These are phyloP conservation scores for Epichloe sp. DNA, from an alignment of 2,329 filamentous ascomycete genomes.

Conservation along the genomic window DNA sequence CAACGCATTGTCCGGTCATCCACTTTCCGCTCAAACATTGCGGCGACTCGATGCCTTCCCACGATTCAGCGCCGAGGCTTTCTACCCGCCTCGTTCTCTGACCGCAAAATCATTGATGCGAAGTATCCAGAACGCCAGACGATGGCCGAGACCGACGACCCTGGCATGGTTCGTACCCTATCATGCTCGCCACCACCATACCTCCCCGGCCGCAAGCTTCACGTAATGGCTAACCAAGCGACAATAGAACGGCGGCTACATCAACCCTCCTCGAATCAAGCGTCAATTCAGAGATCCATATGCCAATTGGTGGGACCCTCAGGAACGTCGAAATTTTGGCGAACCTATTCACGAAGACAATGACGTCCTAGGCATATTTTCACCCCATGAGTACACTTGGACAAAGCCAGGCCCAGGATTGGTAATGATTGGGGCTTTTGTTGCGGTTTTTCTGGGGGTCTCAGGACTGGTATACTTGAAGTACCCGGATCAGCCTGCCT, in stretches of 20 bases:
- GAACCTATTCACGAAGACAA: conserved; percentile 96
- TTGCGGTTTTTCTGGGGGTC: conserved; percentile 48
- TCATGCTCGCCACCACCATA: not conserved
- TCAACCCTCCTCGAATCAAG: conserved; percentile 69
- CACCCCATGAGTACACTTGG: conserved; percentile 81
- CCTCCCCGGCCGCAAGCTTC: not conserved
- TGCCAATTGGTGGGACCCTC: conserved; percentile 91
- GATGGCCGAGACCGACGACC: conserved; percentile 49
- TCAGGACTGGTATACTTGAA: conserved; percentile 53
- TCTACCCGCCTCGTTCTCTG: conserved; percentile 35
- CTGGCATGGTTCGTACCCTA: conserved; percentile 43
- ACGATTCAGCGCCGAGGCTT: conserved; percentile 44
- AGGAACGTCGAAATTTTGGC: conserved; percentile 92
- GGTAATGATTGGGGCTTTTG: conserved; percentile 54
- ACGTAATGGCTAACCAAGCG: conserved; percentile 12
- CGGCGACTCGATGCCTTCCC: conserved; percentile 35
- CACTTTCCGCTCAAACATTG: conserved; percentile 29
- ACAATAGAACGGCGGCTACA: conserved; percentile 66
- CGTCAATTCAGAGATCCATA: conserved; percentile 88
- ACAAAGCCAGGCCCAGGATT: conserved; percentile 55
- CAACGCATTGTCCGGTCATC: conserved; percentile 42
- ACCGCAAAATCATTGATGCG: conserved; percentile 33
- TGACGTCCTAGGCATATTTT: conserved; percentile 82
- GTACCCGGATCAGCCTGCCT: conserved; percentile 61
- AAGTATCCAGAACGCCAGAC: conserved; percentile 36